A percentile compares a stretch with the other conserved stretches of the same genome.
phyloP scores from a whole-genome alignment of 2,329 filamentous ascomycete genomes.

The Blastomyces gilchristii region DNA sequence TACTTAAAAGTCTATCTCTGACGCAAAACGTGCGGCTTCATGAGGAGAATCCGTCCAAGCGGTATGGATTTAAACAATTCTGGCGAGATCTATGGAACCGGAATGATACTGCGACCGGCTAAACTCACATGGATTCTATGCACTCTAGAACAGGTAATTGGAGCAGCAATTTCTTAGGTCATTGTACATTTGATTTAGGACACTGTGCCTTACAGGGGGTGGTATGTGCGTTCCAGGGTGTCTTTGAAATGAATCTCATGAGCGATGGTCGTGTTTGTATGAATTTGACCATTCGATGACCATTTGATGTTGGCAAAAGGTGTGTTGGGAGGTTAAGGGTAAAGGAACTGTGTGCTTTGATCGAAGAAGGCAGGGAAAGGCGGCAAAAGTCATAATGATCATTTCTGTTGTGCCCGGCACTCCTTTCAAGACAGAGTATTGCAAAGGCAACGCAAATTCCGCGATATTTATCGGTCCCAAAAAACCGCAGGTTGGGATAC shows the following conservation, averaged over 20 bases:
- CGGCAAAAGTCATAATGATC: not conserved
- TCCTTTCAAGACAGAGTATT: not conserved
- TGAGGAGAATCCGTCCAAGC: conserved; percentile 60
- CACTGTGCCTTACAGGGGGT: not conserved
- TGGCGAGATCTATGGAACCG: conserved; percentile 67
- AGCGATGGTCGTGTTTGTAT: not conserved
- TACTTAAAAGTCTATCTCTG: conserved; percentile 53
- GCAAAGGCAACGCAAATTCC: not conserved
- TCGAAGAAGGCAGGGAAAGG: no score
- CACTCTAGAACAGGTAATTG: not conserved
- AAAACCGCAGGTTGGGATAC: not conserved
- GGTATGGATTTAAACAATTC: conserved; percentile 78
- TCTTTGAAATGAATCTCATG: not conserved
- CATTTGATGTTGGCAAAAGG: not conserved
- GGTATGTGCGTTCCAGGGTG: not conserved
- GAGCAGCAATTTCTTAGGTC: not conserved
- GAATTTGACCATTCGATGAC: not conserved
- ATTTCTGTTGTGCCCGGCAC: not conserved
- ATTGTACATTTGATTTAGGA: not conserved
- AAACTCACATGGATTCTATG: not conserved
- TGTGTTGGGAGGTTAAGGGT: not conserved
- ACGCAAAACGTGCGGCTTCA: conserved; percentile 48
- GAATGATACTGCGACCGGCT: conserved; percentile 12
- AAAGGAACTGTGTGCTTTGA: not conserved
- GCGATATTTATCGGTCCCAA: not conserved